Evolutionary conservation across 805 yeast genomes (phyloP).

Genomic region (Candida maesae): DNA sequence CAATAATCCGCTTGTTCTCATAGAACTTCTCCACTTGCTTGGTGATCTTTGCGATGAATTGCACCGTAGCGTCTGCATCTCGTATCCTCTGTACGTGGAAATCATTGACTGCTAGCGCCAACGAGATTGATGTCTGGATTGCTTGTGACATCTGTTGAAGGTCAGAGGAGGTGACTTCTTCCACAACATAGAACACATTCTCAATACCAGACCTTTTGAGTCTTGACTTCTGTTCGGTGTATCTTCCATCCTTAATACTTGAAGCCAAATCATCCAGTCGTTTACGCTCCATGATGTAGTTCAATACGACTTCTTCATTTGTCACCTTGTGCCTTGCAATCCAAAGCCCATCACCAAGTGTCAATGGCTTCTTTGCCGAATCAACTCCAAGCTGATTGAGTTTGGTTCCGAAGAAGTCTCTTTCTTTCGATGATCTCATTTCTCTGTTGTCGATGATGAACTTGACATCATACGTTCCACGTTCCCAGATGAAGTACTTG

Average conservation of each 20-base stretch:
- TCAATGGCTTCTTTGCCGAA: conserved; percentile 51
- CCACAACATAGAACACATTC: conserved; percentile 73
- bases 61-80: conserved; percentile 71
- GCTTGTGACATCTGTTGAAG: conserved; percentile 52
- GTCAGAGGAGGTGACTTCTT: conserved; percentile 56
- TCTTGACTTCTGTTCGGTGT: conserved; percentile 80
- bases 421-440: conserved; percentile 59
- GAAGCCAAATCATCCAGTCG: conserved; percentile 78
- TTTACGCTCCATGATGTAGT: conserved; percentile 87
- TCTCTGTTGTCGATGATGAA: conserved; percentile 81
- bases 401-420: conserved; percentile 64
- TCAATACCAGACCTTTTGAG: conserved; percentile 63
- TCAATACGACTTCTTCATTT: conserved; percentile 62
- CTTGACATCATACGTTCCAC: conserved; percentile 53
- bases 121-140: conserved; percentile 71
- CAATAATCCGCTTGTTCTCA: conserved; percentile 38
- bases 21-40: conserved; percentile 39
- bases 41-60: conserved; percentile 50
- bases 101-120: conserved; percentile 58
- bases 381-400: conserved; percentile 46
- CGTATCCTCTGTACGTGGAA: conserved; percentile 68
- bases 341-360: conserved; percentile 91
- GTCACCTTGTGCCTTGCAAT: conserved; percentile 64
- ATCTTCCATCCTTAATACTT: conserved; percentile 86
- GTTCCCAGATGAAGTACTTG: conserved; percentile 50